These are phyloP conservation scores for Forsythia suspensa DNA, from an alignment of 257 asterid genomes.

Conservation along the genomic window DNA sequence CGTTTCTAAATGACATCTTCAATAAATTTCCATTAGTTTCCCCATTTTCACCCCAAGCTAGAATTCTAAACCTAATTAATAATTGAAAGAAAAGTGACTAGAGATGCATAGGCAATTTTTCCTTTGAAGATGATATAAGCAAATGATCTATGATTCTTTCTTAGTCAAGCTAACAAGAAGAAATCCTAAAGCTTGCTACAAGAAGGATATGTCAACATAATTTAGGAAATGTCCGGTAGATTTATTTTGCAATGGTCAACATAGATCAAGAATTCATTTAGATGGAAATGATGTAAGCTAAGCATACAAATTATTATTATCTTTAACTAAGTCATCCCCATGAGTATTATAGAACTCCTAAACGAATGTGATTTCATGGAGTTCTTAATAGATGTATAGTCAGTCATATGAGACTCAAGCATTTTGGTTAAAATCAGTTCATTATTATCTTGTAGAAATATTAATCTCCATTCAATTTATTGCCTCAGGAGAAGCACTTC, in stretches of 20 bases:
- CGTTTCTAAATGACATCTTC: too few species aligned
- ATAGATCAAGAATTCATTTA: not conserved
- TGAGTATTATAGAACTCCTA: not conserved
- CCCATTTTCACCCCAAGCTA: not conserved
- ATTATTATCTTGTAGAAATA: not conserved
- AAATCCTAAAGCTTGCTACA: not conserved
- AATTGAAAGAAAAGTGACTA: not conserved
- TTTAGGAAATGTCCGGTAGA: not conserved
- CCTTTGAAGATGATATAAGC: not conserved
- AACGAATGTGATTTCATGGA: not conserved
- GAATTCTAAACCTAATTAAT: not conserved
- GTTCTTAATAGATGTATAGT: not conserved
- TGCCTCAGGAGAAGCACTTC: slow-evolving; percentile 89
- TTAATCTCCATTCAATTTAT: not conserved
- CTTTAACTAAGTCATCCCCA: not conserved
- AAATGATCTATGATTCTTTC: not conserved
- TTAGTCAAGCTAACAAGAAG: not conserved
- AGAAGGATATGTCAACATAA: not conserved
- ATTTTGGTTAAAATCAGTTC: not conserved
- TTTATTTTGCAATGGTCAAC: not conserved
- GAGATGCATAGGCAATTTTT: not conserved
- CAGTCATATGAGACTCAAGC: not conserved
- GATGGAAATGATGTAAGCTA: not conserved
- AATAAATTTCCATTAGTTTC: not conserved
- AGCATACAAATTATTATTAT: not conserved